Evolutionary conservation across 2,329 filamentous ascomycete species (phyloP), one percentile per base, ranked within the genome.

Genomic region (Sclerotinia borealis): DNA sequence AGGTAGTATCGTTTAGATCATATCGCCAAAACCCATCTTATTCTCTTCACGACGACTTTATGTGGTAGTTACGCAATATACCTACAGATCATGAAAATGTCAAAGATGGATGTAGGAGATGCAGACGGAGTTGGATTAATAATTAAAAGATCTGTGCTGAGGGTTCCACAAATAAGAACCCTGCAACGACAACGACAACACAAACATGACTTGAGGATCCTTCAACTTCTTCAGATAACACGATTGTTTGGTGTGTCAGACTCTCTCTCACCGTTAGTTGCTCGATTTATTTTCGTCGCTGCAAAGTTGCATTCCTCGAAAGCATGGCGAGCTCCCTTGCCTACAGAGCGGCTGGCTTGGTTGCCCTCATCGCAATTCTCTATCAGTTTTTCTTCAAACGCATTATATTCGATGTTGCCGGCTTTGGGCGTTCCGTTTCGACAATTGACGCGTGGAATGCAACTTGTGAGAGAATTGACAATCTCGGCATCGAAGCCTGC

Each of bases 321-420:
- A 48, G 15, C 19, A 65, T 65, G 64, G 52, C 39, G n/a, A 60
- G 31, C 9, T 45, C 68, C 31, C 17, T 66, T 3, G 67, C 67
- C 11, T 69, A 66, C 64, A 61, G 62, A 11, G 60, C 59, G 10
- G 65, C 69, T 9, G 47, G 66, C 13, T 19, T 65, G 45, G 64
- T 68, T 41, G 64, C 68, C 13, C 50, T 72, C 45, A 55, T 69
- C 29, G 68, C 68, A n/a, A 51, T 69, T 19, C 34, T 74, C 11
- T 76, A 75, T 63, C 73, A 76, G 66, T 70, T 72, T 31, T n/a
- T 73, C 17, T 67, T 73, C 62, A 72, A 71, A 52, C 37, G 66
- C 36, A 19, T 74, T 27, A 41, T 76, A 19, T 75, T 75, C 63
- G 63, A 70, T 31, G 66, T 68, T 9, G 27, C 76, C 7, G 75